Evolutionary conservation across 2,329 filamentous ascomycete genomes (phyloP), one percentile per base, ranked within the genome.

Genomic region (Sordariomycetes sp.): DNA sequence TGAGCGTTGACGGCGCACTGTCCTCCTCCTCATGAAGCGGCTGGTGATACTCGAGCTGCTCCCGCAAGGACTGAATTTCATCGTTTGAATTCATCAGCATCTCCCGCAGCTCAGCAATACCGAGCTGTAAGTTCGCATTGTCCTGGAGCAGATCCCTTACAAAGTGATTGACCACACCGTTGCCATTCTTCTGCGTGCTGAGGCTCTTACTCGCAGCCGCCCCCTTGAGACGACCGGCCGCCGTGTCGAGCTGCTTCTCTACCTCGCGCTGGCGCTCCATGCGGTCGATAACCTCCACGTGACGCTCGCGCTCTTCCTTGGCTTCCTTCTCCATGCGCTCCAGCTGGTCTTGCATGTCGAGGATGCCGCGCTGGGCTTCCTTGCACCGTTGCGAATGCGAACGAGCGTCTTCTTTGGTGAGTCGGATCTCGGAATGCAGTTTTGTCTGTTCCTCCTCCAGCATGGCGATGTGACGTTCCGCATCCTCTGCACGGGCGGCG

Each of bases 141-240:
- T 98, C 92, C 49, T 94, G 82, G 14, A 98, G 66, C 36, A 98
- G 84, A 54, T 96, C 92, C 45, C 88, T 86, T 36, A 98, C 92
- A 47, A 98, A 96, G 51, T 93, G 86, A 15, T 86, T 88, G n/a
- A 96, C 86, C 24, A 94, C 86, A 38, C 68, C 79, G 40, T 68
- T 76, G 8, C 74, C 70, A 36, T 63, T 65, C 44, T 73, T 72
- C 20, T 72, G 68, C 4, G 71, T 68, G 4, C 69, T 70, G 16
- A 83, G 61, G 3, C 77, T 76, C 44, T 77, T 81, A 19, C 72
- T 70, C 1, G 82, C 85, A 10, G 84, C 82, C 9, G 84, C 82
- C 8, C 83, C 82, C 57, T 90, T 92, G 34, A 94, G 67, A 35
- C 86, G 73, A 21, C 81, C 82, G 10, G 85, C 86, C 3, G 86